Conservation (phyloP, 495 filamentous ascomycete genomes). For the Aspergillus steynii region DNA sequence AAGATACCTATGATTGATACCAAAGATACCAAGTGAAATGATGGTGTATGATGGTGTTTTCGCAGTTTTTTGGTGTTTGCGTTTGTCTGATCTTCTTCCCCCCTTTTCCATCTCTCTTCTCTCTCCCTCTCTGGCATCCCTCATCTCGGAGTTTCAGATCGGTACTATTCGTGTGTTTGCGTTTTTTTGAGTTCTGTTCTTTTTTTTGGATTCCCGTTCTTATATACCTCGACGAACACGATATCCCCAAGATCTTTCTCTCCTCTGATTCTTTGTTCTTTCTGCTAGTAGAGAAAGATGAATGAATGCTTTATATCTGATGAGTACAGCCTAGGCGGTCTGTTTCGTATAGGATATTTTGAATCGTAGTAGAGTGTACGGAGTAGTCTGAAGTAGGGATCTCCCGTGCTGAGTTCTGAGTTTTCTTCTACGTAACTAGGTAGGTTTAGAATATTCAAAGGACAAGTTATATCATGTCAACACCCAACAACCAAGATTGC, state of each 20-base stretch:
- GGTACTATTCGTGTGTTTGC: conserved; percentile 7
- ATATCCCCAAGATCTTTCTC: conserved; percentile 10
- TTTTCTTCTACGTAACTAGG: too few species aligned
- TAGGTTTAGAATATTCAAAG: too few species aligned
- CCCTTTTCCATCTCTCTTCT: conserved; percentile 13
- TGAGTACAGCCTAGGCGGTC: too few species aligned
- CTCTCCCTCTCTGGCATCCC: conserved; percentile 4
- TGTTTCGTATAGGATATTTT: too few species aligned
- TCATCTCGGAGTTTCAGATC: conserved; percentile 12
- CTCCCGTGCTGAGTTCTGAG: too few species aligned
- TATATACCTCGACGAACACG: conserved; percentile 22
- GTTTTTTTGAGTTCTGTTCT: not conserved
- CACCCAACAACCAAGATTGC: too few species aligned
- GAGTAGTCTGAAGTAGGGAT: too few species aligned
- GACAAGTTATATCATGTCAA: too few species aligned
- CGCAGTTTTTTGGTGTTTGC: conserved; percentile 17
- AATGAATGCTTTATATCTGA: not conserved
- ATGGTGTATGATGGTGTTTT: conserved; percentile 22
- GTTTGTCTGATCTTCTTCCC: conserved; percentile 21
- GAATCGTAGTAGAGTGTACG: too few species aligned
- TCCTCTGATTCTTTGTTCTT: not conserved
- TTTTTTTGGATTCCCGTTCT: conserved; percentile 14
- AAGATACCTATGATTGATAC: conserved; percentile 18
- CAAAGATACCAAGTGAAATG: conserved; percentile 33
- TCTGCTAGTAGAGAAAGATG: not conserved